Percentiles rank a stretch among this genome's conserved stretches.
Evolutionary conservation across 148 eudicot species (phyloP).

Genomic region (Euryodendron excelsum): DNA sequence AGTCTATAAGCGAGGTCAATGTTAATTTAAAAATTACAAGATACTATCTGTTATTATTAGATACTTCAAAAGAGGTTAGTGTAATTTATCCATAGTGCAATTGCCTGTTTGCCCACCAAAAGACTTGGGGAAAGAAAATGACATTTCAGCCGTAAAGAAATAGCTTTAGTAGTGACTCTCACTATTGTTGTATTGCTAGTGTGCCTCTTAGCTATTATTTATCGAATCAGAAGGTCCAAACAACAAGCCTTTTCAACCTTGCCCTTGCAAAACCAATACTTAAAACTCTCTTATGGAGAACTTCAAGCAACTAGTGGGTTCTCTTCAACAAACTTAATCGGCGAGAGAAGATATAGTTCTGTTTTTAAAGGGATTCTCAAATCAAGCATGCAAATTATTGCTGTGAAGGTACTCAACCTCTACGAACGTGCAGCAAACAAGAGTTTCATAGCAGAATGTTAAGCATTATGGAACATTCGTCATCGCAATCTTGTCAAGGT

Average conservation of each 20-base stretch:
- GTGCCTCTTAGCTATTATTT: neutral
- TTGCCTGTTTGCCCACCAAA: neutral
- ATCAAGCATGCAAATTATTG: neutral
- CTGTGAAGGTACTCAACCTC: constrained; percentile 13
- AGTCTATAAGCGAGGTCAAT: too few relatives aligned
- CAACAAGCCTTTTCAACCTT: neutral
- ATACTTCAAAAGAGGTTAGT: too few relatives aligned
- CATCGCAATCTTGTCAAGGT: constrained; percentile 14
- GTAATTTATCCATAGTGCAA: too few relatives aligned
- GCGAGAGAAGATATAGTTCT: constrained; percentile 7
- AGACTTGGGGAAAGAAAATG: neutral
- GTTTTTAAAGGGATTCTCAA: constrained; percentile 7
- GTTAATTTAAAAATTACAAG: too few relatives aligned
- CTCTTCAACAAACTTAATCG: constrained; percentile 9
- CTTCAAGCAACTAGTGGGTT: constrained; percentile 17
- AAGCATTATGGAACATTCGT: constrained; percentile 10
- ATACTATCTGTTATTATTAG: too few relatives aligned
- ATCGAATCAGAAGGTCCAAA: neutral
- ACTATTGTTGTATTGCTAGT: neutral
- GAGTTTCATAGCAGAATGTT: constrained; percentile 12
- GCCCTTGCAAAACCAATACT: neutral
- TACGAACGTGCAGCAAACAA: neutral
- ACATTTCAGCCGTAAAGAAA: too few relatives aligned
- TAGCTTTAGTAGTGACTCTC: neutral
- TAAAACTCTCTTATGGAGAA: constrained; percentile 7